Base-by-base conservation (phyloP, 202 grass and related monocot species). In the Bolboschoenoplectus hybrid region DNA sequence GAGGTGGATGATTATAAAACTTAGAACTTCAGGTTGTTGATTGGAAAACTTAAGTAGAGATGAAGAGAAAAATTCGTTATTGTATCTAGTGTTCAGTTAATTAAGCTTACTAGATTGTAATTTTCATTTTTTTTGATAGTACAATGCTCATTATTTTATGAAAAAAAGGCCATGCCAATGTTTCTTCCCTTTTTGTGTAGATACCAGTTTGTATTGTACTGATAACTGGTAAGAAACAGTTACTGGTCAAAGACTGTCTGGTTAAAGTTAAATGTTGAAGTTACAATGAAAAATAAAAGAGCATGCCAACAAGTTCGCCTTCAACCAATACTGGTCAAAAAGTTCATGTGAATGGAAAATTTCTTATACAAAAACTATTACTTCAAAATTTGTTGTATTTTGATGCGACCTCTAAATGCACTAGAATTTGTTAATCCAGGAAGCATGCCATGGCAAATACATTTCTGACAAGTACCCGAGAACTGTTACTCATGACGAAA, bases 351-450 rank as follows among this genome's bases (percentile, higher is more conserved):
- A 39, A 38, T 16, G 17, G 26, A 13, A 53, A 49, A n/a, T 26
- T 76, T 76, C 47, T 76, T 53, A 71, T n/a, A n/a, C 67, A 49
- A 34, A 19, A 41, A 11, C 32, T 11, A 14, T 6, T 13, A 16
- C 4, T 40, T 67, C 70, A 73, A 20, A 73, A 73, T 73, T 51
- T 73, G 36, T 40, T 41, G 9, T 80, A 58, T 79, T 41, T 79
- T 3, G 34, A 41, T 43, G 45, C 12, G 41, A 16, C 16, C 53
- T 80, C 75, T 80, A 16, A 61, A 19, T 41, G 53, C 53, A 19
- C 19, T 61, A 43, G 1, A 75, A 26, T 81, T 47, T 87, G 67
- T 80, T 74, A 63, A 55, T 53, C 36, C 67, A 36, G 47, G 73
- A 45, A 84, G 71, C 2, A 61, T 10, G 16, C 57, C 8, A 67